Conservation (phyloP, 2,329 filamentous ascomycete genomes). For the Tympanopsis confertula region DNA sequence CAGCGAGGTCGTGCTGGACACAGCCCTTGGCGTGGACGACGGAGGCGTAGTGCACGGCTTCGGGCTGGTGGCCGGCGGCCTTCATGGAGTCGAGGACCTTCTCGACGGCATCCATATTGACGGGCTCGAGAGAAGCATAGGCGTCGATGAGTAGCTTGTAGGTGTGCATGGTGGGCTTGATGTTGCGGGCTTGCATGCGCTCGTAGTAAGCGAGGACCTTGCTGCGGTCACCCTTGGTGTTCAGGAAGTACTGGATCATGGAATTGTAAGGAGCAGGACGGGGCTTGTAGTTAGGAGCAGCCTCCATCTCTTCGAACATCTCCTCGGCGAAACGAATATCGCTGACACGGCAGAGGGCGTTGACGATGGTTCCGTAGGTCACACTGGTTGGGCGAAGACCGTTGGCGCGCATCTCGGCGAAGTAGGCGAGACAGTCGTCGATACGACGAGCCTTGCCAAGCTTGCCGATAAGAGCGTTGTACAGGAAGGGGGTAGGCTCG, state of each 20-base stretch:
- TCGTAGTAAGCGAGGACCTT: slow-evolving; percentile 94
- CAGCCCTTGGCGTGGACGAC: slow-evolving; percentile 94
- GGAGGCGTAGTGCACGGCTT: slow-evolving; percentile 90
- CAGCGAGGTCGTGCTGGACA: slow-evolving; percentile 80
- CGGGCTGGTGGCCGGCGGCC: slow-evolving; percentile 61
- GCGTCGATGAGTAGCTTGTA: slow-evolving; percentile 96
- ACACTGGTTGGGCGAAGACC: slow-evolving; percentile 93
- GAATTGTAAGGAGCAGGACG: slow-evolving; percentile 96
- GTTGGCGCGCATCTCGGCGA: slow-evolving; percentile 88
- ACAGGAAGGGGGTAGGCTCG: slow-evolving; percentile 89
- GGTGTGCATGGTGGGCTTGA: slow-evolving; percentile 85
- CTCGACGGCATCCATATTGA: slow-evolving; percentile 80
- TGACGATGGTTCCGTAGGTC: slow-evolving; percentile 96
- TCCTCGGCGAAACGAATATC: slow-evolving; percentile 97
- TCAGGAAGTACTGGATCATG: slow-evolving; percentile 98
- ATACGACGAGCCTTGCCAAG: slow-evolving; percentile 95
- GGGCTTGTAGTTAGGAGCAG: slow-evolving; percentile 97
- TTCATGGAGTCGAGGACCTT: slow-evolving; percentile 70
- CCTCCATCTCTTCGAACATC: slow-evolving; percentile 98
- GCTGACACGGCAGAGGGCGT: slow-evolving; percentile 89
- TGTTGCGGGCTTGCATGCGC: slow-evolving; percentile 78
- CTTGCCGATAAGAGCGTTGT: slow-evolving; percentile 97
- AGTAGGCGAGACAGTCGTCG: slow-evolving; percentile 96
- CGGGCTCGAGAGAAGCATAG: slow-evolving; percentile 82
- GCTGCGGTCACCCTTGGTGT: slow-evolving; percentile 85